Conservation (phyloP, 176 grass and related monocot genomes). For the Bothriochloa decipiens region DNA sequence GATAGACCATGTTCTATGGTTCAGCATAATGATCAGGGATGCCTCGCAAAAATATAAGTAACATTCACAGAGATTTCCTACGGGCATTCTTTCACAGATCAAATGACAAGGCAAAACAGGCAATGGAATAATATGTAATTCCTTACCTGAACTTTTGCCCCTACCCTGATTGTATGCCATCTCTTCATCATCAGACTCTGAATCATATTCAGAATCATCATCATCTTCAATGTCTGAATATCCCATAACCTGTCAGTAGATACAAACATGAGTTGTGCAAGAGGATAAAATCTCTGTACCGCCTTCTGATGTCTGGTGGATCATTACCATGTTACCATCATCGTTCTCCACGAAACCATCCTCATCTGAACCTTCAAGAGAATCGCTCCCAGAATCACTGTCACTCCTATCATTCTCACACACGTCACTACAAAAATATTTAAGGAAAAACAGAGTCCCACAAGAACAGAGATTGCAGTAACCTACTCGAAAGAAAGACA, state of each 20-base stretch:
- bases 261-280: neutral
- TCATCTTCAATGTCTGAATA: conserved; percentile 55
- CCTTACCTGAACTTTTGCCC: conserved; percentile 72
- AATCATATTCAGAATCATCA: conserved; percentile 55
- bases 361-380: conserved; percentile 55
- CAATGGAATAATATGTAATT: conserved; percentile 16
- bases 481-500: neutral
- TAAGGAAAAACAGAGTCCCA: conserved; percentile 41
- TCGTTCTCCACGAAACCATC: conserved; percentile 18
- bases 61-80: neutral
- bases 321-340: conserved; percentile 22
- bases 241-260: conserved; percentile 9
- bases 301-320: neutral
- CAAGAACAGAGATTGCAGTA: neutral
- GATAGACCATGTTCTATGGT: neutral
- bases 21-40: neutral
- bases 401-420: conserved; percentile 60
- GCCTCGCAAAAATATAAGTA: neutral
- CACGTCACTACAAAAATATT: conserved; percentile 55
- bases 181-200: conserved; percentile 77
- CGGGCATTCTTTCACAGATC: neutral
- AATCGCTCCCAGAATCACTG: conserved; percentile 57
- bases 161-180: conserved; percentile 44
- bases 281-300: conserved; percentile 2
- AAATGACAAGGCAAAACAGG: conserved; percentile 11